These are phyloP conservation scores for Apiospora malaysiana DNA, from an alignment of 2,329 filamentous ascomycete genomes.

Conservation along the genomic window DNA sequence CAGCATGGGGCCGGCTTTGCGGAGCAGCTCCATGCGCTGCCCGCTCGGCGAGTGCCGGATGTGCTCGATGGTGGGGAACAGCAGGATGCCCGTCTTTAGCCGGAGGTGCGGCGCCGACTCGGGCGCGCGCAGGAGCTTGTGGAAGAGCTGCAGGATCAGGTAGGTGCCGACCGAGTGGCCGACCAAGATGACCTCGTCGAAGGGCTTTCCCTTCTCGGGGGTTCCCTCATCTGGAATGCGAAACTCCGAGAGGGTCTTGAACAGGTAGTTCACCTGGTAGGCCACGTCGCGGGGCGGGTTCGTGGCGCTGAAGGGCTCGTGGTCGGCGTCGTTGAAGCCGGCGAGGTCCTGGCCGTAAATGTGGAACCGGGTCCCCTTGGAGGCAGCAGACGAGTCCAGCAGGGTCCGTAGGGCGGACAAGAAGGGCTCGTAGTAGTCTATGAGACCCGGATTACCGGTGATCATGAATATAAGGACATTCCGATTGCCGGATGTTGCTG, in stretches of 20 bases:
- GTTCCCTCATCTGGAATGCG: constrained; percentile 32
- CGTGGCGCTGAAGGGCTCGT: constrained; percentile 49
- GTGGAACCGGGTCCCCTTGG: constrained; percentile 49
- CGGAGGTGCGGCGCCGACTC: constrained; percentile 44
- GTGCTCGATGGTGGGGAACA: constrained; percentile 79
- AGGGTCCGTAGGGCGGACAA: constrained; percentile 61
- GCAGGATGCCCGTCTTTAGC: constrained; percentile 62
- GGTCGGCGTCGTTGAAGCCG: constrained; percentile 62
- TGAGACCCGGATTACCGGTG: constrained; percentile 77
- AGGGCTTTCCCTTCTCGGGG: constrained; percentile 44
- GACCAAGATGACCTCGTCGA: constrained; percentile 67
- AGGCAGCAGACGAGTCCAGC: constrained; percentile 48
- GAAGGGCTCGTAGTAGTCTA: constrained; percentile 76
- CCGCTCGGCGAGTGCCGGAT: constrained; percentile 69
- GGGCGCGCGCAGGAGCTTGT: constrained; percentile 54
- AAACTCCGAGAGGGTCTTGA: constrained; percentile 43
- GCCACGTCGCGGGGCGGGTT: constrained; percentile 58
- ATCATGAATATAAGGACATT: constrained; percentile 71
- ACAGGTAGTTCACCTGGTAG: constrained; percentile 56
- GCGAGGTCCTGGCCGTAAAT: constrained; percentile 63
- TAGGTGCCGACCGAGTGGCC: constrained; percentile 80
- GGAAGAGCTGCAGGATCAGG: constrained; percentile 71
- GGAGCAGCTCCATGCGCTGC: constrained; percentile 52
- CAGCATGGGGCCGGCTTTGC: constrained; percentile 43
- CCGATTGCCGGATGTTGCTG: constrained; percentile 18